A percentile compares a stretch with the other conserved stretches of the same genome.
Conservation (phyloP, 257 asterid genomes). For the Forsythia viridissima region DNA sequence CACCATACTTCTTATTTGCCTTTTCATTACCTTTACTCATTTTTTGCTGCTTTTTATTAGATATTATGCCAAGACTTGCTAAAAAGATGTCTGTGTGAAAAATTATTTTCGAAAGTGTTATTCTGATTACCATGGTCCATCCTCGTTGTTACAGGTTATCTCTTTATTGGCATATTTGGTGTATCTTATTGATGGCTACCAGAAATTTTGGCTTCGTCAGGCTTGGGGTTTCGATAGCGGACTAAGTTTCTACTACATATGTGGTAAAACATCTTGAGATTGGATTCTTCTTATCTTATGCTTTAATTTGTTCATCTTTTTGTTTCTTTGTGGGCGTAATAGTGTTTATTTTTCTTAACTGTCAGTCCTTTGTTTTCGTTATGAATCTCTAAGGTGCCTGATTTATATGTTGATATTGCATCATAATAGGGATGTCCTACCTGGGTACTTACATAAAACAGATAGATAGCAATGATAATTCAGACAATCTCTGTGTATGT, state of each 20-base stretch:
- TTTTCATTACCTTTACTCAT: not conserved
- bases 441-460: not conserved
- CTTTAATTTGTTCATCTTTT: conserved; percentile 4
- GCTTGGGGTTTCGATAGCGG: conserved; percentile 81
- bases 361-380: conserved; percentile 1
- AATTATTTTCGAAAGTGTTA: not conserved
- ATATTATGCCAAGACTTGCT: conserved; percentile 13
- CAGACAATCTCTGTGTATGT: not conserved
- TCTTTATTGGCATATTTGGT: conserved; percentile 63
- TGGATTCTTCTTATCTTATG: not conserved
- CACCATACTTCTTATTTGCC: conserved; percentile 5
- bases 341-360: conserved; percentile 8
- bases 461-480: not conserved
- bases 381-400: not conserved
- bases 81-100: not conserved
- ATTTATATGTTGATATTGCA: not conserved
- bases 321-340: not conserved
- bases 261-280: conserved; percentile 58
- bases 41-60: conserved; percentile 11
- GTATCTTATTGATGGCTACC: conserved; percentile 63
- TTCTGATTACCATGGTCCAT: conserved; percentile 14
- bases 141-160: conserved; percentile 63
- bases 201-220: conserved; percentile 75
- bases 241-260: conserved; percentile 83
- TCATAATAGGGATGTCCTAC: not conserved